Conservation (phyloP, 2,329 filamentous ascomycete genomes). For the Teratosphaeria pseudoeucalypti region DNA sequence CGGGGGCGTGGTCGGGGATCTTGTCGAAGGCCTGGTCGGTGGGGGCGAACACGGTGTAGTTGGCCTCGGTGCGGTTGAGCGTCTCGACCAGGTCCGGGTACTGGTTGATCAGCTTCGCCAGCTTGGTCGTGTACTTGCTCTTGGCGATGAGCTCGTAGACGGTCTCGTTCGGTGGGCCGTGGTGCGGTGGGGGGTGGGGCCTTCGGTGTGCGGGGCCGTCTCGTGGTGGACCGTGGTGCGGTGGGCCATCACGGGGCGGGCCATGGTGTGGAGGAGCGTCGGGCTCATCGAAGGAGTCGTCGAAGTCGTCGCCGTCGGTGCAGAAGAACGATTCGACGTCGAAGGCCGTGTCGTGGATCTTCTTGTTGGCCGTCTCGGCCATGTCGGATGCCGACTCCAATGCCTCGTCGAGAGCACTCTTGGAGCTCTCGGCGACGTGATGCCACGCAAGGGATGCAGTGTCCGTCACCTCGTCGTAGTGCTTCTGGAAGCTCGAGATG, state of each 20-base stretch:
- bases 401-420: conserved; percentile 34
- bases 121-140: conserved; percentile 66
- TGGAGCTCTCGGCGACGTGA: conserved; percentile 22
- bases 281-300: conserved; percentile 26
- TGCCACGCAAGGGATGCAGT: conserved; percentile 12
- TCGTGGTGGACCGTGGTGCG: conserved; percentile 15
- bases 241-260: conserved; percentile 8
- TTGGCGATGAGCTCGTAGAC: conserved; percentile 70
- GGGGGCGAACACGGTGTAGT: conserved; percentile 75
- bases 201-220: conserved; percentile 12
- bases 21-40: conserved; percentile 65
- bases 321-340: conserved; percentile 40
- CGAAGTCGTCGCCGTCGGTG: conserved; percentile 22
- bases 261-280: conserved; percentile 7
- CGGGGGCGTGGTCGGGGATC: conserved; percentile 44
- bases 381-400: conserved; percentile 31
- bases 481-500: conserved; percentile 18
- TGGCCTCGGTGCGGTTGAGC: conserved; percentile 63
- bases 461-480: conserved; percentile 10
- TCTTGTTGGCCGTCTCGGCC: conserved; percentile 29
- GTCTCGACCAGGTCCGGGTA: conserved; percentile 60
- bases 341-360: conserved; percentile 33
- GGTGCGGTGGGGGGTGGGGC: conserved; percentile 16
- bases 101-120: conserved; percentile 64
- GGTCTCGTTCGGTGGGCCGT: conserved; percentile 47